Base-by-base conservation (phyloP, 768 basidiomycete genomes). In the Lentinula sp. region DNA sequence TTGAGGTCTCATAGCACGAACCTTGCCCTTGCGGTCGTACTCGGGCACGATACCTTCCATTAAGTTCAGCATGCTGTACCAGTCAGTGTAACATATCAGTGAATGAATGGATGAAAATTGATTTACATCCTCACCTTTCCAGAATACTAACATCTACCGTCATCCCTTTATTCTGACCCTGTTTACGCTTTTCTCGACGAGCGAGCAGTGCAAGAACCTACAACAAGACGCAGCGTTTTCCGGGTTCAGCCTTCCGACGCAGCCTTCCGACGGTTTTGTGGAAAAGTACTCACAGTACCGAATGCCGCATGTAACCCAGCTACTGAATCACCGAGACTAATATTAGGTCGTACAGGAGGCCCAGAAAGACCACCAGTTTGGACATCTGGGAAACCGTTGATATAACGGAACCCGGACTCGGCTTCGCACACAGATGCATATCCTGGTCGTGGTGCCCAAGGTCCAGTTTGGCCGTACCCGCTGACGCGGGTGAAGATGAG, bases 401-500 rank as follows among this genome's bases (percentile, higher is more conserved):
- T 87, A 67, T 83, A 86, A 3, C 88, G 78, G 69, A 89, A 90
- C 2, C 88, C 87, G 2, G 87, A 85, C 62, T 90, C 86, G 0
- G 86, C 87, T 72, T 90, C 88, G 64, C 87, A 90, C 3, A 90
- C 87, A 4, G 87, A 86, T 2, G 88, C 87, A 63, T 85, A 90
- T 18, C 88, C 87, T 5, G 87, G 86, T 10, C 86, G 80, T 18
- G 81, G 78, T 0, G 85, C 79, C 87, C 87, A 89, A 20, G 88
- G 87, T 1, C 87, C 88, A 0, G 85, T 88, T 66, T 90, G 88
- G 2, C 88, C 87, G 64, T 88, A 90, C 7, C 88, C 87, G 63
- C 86, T 87, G 20, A 90, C 85, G 63, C 95, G 92, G 6, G 94
- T 96, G 69, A 92, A 95, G 66, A 98, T 91, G 61, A 98, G 81